Evolutionary conservation across 2,329 filamentous ascomycete species (phyloP).

Genomic region (Clonostachys rosea): DNA sequence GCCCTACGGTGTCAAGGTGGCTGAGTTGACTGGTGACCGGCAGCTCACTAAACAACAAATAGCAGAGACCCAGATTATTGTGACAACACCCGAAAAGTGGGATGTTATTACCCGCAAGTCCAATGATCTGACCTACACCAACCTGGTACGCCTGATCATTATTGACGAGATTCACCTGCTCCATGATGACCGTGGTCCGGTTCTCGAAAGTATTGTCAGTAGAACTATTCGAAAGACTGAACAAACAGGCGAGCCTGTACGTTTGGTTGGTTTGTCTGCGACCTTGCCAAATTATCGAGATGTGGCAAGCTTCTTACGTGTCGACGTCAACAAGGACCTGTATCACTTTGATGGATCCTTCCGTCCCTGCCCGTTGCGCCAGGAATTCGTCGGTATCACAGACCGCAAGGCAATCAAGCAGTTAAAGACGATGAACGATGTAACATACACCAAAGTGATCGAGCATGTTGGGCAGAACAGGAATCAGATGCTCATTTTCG

Average conservation of each 20-base stretch:
- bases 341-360: conserved; percentile 97
- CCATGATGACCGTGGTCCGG: conserved; percentile 94
- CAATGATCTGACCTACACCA: conserved; percentile 94
- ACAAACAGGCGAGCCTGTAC: conserved; percentile 89
- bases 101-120: conserved; percentile 98
- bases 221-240: conserved; percentile 90
- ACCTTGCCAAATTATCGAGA: conserved; percentile 96
- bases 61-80: conserved; percentile 93
- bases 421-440: conserved; percentile 98
- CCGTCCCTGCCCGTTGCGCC: conserved; percentile 87
- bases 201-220: conserved; percentile 94
- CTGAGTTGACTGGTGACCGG: conserved; percentile 95
- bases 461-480: conserved; percentile 90
- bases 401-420: conserved; percentile 99
- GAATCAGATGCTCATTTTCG: conserved; percentile 98
- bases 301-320: conserved; percentile 90
- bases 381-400: conserved; percentile 96
- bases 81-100: conserved; percentile 98
- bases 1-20: conserved; percentile 84
- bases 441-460: conserved; percentile 95
- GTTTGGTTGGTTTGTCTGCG: conserved; percentile 87
- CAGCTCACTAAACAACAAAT: conserved; percentile 99
- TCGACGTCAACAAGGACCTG: conserved; percentile 77
- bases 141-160: conserved; percentile 90
- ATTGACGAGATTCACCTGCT: conserved; percentile 98